A percentile compares a stretch with the other conserved stretches of the same genome.
Conservation (phyloP, 495 filamentous ascomycete genomes). For the Lasiosphaeris hirsuta region DNA sequence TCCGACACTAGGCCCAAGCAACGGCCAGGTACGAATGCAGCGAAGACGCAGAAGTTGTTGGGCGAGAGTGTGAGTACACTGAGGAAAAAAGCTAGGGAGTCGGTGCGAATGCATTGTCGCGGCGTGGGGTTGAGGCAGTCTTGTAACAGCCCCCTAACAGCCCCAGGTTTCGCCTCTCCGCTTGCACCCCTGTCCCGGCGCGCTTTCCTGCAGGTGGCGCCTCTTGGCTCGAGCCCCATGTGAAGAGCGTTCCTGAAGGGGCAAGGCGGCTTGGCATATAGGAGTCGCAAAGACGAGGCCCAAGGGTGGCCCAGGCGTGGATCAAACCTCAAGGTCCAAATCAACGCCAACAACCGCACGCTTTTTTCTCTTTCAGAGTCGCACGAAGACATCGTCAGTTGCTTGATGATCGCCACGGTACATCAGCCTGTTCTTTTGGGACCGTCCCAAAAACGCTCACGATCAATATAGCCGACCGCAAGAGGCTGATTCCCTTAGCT, state of each 20-base stretch:
- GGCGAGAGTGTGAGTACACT: background rate
- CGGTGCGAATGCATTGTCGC: slow-evolving; percentile 24
- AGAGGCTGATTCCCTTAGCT: background rate
- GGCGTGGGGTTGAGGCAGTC: slow-evolving; percentile 28
- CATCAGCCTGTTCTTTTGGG: slow-evolving; percentile 18
- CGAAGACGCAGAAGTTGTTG: background rate
- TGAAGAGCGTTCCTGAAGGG: slow-evolving; percentile 6
- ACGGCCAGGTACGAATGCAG: background rate
- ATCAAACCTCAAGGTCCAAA: slow-evolving; percentile 17
- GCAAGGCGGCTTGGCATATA: slow-evolving; percentile 7
- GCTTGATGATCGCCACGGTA: slow-evolving; percentile 19
- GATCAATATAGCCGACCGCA: slow-evolving; percentile 6
- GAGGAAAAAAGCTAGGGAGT: background rate
- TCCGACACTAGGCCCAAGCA: slow-evolving; percentile 20
- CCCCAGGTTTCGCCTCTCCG: slow-evolving; percentile 22
- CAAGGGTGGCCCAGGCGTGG: slow-evolving; percentile 14
- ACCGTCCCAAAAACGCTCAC: background rate
- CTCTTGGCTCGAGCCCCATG: slow-evolving; percentile 13
- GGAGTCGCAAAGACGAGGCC: background rate
- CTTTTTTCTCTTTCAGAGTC: background rate
- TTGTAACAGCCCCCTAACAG: slow-evolving; percentile 20
- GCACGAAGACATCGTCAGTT: background rate
- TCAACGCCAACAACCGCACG: background rate
- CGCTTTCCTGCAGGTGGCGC: slow-evolving; percentile 10
- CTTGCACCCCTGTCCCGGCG: slow-evolving; percentile 4